These are phyloP conservation scores for Hordeum vulgare DNA, from an alignment of 176 grass and related monocot species.

Conservation along the genomic window DNA sequence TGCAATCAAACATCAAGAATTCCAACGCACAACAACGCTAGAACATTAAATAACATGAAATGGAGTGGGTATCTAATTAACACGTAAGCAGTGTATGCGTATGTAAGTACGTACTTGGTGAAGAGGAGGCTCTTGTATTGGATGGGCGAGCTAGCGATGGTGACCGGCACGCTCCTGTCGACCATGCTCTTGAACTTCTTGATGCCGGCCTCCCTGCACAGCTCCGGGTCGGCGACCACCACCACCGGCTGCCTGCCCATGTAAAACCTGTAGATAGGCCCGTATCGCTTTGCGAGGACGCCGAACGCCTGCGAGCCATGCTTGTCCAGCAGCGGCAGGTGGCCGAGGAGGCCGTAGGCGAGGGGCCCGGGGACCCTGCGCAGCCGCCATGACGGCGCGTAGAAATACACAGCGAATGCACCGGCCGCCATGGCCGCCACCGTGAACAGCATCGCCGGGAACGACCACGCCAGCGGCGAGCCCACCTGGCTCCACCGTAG, in stretches of 20 bases:
- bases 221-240: slow-evolving; percentile 18
- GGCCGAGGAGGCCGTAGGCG: slow-evolving; percentile 27
- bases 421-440: too few species aligned
- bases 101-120: not conserved
- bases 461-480: too few species aligned
- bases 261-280: slow-evolving; percentile 39
- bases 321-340: slow-evolving; percentile 51
- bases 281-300: slow-evolving; percentile 35
- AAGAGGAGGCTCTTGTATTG: not conserved
- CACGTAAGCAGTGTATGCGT: too few species aligned
- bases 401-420: too few species aligned
- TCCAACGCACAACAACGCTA: too few species aligned
- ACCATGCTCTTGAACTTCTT: not conserved
- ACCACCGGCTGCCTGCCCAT: slow-evolving; percentile 35
- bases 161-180: not conserved
- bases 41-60: too few species aligned
- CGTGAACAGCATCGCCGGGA: too few species aligned
- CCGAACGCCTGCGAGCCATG: slow-evolving; percentile 33
- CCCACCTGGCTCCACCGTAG: too few species aligned
- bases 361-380: slow-evolving; percentile 40
- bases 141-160: not conserved
- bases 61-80: too few species aligned
- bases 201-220: slow-evolving; percentile 16
- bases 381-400: slow-evolving; percentile 31
- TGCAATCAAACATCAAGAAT: too few species aligned